Evolutionary conservation across 2,329 filamentous ascomycete species (phyloP), one percentile per base, ranked within the genome.

Genomic region (Aspergillus hiratsukae): DNA sequence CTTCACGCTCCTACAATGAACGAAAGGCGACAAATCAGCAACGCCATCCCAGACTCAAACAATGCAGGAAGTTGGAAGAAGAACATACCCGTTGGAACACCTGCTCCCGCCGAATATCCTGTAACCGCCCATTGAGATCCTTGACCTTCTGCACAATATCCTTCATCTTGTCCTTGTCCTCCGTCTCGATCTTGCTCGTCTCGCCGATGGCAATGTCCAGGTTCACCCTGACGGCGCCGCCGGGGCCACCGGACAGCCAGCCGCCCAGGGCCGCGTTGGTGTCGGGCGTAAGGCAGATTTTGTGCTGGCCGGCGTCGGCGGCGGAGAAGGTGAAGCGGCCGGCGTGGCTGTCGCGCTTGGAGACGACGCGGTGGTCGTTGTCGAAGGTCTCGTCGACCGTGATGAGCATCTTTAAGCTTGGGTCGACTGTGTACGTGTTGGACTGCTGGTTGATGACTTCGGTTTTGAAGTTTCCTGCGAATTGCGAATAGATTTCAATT

Each of bases 311-410:
- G n/a, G 89, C 84, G 74, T 97, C 94, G 71, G 91, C 90, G 52
- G 94, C 90, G 64, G 87, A 91, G 83, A 99, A 97, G 69, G 93
- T 97, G 81, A 97, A 97, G 70, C 89, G 89, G 65, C 94, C 92
- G 46, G 83, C 79, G 58, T 84, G 77, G 45, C 82, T 76, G 67
- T 93, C 92, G 59, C 88, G 87, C 76, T 96, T 91, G 63, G 87
- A 90, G 61, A 97, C 90, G 60, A 99, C 89, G 61, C 92, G 91
- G 83, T 99, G 94, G 80, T 97, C 88, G 76, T 95, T 93, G 83
- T 97, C 92, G 77, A 99, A 99, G 69, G 88, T 84, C 81, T 99
- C 94, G 66, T 97, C 92, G 56, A 97, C 93, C 17, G 90, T 92
- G 69, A 97, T 95, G 78, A 87, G 90, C 73, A 97, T 88, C 77